Percentiles rank a stretch among this genome's conserved stretches.
Conservation (phyloP, 306 rosid genomes). For the Aeschynomene evenia region DNA sequence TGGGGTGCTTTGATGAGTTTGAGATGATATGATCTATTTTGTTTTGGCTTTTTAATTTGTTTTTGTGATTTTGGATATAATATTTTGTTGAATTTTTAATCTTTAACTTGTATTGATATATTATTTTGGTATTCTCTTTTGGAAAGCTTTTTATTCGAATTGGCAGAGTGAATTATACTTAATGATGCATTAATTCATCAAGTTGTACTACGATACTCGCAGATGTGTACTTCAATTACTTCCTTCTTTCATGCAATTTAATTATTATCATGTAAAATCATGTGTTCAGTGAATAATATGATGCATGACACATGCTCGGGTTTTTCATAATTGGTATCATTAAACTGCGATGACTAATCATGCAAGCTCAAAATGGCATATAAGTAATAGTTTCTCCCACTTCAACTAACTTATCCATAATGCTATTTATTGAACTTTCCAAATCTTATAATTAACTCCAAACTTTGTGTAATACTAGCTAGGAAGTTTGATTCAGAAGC, state of each 20-base stretch:
- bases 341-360: background rate
- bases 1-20: too few relatives aligned
- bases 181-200: too few relatives aligned
- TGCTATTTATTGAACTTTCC: background rate
- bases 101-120: too few relatives aligned
- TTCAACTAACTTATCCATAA: background rate
- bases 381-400: background rate
- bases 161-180: too few relatives aligned
- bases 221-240: background rate
- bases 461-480: background rate
- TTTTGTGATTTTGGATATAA: too few relatives aligned
- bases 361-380: background rate
- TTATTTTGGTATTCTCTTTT: too few relatives aligned
- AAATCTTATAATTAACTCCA: background rate
- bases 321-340: background rate
- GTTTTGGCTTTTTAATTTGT: too few relatives aligned
- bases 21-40: too few relatives aligned
- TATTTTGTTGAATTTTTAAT: too few relatives aligned
- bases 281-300: background rate
- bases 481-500: background rate
- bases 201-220: too few relatives aligned
- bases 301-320: background rate
- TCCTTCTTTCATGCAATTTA: background rate
- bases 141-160: too few relatives aligned
- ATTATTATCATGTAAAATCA: background rate